Evolutionary conservation across 1,284 basidiomycete species (phyloP).

Genomic region (Sphagnurus paluster): DNA sequence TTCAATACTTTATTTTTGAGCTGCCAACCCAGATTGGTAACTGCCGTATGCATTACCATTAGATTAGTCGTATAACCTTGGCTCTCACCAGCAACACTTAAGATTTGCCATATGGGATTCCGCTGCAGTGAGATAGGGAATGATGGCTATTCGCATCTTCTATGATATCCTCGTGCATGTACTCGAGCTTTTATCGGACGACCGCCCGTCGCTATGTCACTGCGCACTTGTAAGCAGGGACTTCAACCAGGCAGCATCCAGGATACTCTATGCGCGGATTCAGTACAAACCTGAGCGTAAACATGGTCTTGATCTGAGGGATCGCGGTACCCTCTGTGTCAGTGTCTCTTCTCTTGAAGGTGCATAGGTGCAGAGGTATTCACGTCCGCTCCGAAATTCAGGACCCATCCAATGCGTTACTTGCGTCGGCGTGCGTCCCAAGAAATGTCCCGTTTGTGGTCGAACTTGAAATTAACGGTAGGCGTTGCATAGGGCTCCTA

Average conservation of each 20-base stretch:
- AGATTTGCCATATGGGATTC: too few relatives aligned
- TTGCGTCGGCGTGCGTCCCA: conserved; percentile 41
- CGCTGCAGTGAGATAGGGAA: too few relatives aligned
- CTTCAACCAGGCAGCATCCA: conserved; percentile 42
- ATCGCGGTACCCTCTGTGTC: conserved; percentile 34
- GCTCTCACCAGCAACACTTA: too few relatives aligned
- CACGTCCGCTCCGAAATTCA: too few relatives aligned
- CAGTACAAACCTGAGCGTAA: conserved; percentile 38
- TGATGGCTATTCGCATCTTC: conserved; percentile 16
- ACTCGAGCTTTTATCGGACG: conserved; percentile 30
- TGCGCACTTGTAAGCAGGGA: conserved; percentile 45
- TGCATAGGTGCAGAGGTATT: neutral
- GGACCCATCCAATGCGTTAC: conserved; percentile 33
- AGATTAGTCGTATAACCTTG: too few relatives aligned
- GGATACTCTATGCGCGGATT: conserved; percentile 43
- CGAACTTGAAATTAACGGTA: conserved; percentile 45
- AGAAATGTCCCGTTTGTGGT: conserved; percentile 40
- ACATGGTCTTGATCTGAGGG: conserved; percentile 35
- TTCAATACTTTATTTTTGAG: too few relatives aligned
- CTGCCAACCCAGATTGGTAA: too few relatives aligned
- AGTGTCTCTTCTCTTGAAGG: conserved; percentile 13
- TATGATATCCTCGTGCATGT: conserved; percentile 42
- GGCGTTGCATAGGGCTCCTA: conserved; percentile 1
- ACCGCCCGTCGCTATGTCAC: conserved; percentile 33
- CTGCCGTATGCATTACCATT: too few relatives aligned